Evolutionary conservation across 2,329 filamentous ascomycete genomes (phyloP), one percentile per base, ranked within the genome.

Genomic region (Colletotrichum lindemuthianum): DNA sequence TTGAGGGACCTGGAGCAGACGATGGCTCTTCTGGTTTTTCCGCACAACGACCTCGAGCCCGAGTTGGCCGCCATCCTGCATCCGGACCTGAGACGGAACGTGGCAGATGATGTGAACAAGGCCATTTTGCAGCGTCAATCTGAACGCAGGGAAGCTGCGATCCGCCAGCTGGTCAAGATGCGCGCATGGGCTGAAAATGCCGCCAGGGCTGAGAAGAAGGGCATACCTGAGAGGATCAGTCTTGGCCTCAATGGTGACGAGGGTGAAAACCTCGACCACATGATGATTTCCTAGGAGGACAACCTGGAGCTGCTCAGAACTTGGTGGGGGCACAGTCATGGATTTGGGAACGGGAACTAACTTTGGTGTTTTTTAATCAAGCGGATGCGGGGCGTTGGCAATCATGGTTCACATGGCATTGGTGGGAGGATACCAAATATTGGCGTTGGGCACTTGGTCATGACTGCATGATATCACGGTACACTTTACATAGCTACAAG

Each of bases 21-120:
- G 0, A 97, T 99, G 90, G 91, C 93, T 0, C 84, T 99, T 44
- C 83, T 99, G 43, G 90, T 99, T 47, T 97, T 97, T 70, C 89
- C 92, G 1, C 85, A 88, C n/a, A 91, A 96, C 57, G 90, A 88
- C 56, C 84, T 97, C 41, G 88, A 92, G 48, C 89, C 92, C 2
- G 88, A 92, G 52, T 82, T 97, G 37, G 88, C 90, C 41, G 87
- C 88, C 50, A 82, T 99, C 34, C 81, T 99, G 15, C 86, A 97
- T 69, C 92, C 94, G 2, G 86, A 88, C 51, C 84, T 98, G 48
- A 89, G 96, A 66, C 88, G 90, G 69, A 87, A 90, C 47, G 93
- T 97, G n/a, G 96, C 96, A 5, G 89, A 90, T 66, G 86, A 86
- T 70, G 96, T 99, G 58, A 99, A 99, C 74, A 90, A 93, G 76